Base-by-base conservation (phyloP, 345 rosid genomes). In the Aquilaria yunnanensis region DNA sequence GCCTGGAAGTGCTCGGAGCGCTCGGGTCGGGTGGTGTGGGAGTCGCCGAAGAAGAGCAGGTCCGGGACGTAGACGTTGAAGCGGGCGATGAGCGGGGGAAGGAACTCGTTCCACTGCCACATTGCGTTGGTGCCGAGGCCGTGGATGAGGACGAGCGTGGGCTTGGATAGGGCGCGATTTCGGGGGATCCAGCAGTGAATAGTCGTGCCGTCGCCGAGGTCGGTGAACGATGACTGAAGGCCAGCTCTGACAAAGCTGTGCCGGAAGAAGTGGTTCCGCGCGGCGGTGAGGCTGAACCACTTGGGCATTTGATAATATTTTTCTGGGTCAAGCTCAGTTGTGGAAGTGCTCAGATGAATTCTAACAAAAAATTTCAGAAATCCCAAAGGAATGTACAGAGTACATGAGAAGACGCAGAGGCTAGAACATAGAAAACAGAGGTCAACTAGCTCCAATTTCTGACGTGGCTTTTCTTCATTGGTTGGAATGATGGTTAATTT, bases 81-180 rank as follows among this genome's bases (percentile, higher is more conserved):
- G 60, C 81, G 77, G 64, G 88, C 50, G 32, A 71, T 73, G 46
- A 87, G 74, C 1, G 74, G 80, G 45, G 86, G 73, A 56, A 89
- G 72, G 72, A 87, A 77, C 56, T 70, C 69, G 52, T 65, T 70
- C 86, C 90, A 89, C 68, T 92, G 98, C 98, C 96, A 92, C 98
- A 87, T 85, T 63, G 98, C 93, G 74, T 92, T 89, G 78, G 96
- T 92, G 54, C 98, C 96, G 69, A 89, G 70, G 63, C 98, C 96
- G 70, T 92, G 98, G 72, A 92, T 75, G 37, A 92, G 84, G 51
- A 86, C 62, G 6, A 92, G 80, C 1, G 86, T 72, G 59, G 83
- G 89, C 68, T 78, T 88, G 37, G 71, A 41, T 3, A 66, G 67
- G 57, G 51, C 11, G 75, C 76, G 85, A 23, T 61, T 31, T 47